Evolutionary conservation across 192 early-diverging fungal species (phyloP).

Genomic region (Bifiguratus adelaidae): DNA sequence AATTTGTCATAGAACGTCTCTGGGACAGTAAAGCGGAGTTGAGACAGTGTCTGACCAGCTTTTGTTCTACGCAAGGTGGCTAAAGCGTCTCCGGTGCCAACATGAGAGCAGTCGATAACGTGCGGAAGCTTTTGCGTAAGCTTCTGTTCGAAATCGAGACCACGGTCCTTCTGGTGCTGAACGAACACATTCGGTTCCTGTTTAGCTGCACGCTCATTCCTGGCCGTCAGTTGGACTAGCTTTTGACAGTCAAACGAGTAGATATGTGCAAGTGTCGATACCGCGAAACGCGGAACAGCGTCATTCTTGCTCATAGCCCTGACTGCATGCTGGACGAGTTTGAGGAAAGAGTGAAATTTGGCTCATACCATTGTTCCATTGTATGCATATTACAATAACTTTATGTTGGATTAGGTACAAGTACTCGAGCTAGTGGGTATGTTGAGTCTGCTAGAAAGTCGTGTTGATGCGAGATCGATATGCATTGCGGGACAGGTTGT

Average conservation of each 20-base stretch:
- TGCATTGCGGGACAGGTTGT: no score
- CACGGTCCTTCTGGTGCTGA: conserved; percentile 6
- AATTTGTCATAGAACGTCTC: conserved; percentile 5
- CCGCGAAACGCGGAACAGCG: neutral
- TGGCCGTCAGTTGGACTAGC: conserved; percentile 7
- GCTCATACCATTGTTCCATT: no score
- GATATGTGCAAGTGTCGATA: conserved; percentile 3
- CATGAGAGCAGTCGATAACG: conserved; percentile 4
- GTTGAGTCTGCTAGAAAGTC: no score
- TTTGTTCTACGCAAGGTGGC: conserved; percentile 1
- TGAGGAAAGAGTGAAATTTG: no score
- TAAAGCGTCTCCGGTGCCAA: neutral
- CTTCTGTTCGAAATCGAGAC: conserved; percentile 4
- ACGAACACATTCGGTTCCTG: neutral
- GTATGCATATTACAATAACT: no score
- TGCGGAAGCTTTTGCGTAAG: conserved; percentile 1
- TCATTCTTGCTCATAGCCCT: no score
- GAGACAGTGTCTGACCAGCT: conserved; percentile 11
- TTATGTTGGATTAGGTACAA: no score
- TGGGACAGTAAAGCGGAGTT: conserved; percentile 8
- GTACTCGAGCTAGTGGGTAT: no score
- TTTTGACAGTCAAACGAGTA: conserved; percentile 18
- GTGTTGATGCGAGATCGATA: no score
- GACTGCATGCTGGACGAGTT: no score
- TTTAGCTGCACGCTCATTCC: neutral